Percentiles rank a stretch among this genome's conserved stretches.
Conservation (phyloP, 179 eudicot species). For the Silene coronaria region DNA sequence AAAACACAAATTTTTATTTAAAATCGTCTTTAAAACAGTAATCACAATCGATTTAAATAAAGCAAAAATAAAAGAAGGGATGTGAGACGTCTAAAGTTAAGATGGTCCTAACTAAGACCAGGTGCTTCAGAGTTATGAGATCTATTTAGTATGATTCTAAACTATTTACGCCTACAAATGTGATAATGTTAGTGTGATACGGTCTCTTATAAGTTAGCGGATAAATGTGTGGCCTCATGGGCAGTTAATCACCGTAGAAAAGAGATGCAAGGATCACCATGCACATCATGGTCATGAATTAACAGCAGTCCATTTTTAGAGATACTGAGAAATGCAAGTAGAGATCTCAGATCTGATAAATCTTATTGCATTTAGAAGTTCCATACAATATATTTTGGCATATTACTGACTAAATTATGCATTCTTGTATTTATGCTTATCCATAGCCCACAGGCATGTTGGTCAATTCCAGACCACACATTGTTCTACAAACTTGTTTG, state of each 20-base stretch:
- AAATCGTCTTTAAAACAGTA: too few relatives aligned
- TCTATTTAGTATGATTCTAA: too few relatives aligned
- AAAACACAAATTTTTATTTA: too few relatives aligned
- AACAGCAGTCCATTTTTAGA: slow-evolving; percentile 7
- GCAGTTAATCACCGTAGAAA: not conserved
- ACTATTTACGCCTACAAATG: too few relatives aligned
- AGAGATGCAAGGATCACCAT: not conserved
- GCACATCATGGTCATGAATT: not conserved
- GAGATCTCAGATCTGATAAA: slow-evolving; percentile 23
- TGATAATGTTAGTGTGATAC: not conserved
- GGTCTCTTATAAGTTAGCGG: not conserved
- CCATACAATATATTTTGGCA: slow-evolving; percentile 16
- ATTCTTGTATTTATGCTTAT: slow-evolving; percentile 20
- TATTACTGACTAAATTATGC: slow-evolving; percentile 18
- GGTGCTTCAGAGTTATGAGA: too few relatives aligned
- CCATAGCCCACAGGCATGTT: slow-evolving; percentile 7
- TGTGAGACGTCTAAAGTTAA: too few relatives aligned
- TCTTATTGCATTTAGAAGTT: slow-evolving; percentile 8
- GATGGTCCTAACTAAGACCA: too few relatives aligned
- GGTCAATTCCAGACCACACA: slow-evolving; percentile 24
- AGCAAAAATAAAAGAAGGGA: too few relatives aligned
- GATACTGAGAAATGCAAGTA: slow-evolving; percentile 21
- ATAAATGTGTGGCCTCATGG: not conserved
- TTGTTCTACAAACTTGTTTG: slow-evolving; percentile 12
- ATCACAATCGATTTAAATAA: too few relatives aligned